Evolutionary conservation across 805 yeast species (phyloP).

Genomic region (Metschnikowia baotianmanensis): DNA sequence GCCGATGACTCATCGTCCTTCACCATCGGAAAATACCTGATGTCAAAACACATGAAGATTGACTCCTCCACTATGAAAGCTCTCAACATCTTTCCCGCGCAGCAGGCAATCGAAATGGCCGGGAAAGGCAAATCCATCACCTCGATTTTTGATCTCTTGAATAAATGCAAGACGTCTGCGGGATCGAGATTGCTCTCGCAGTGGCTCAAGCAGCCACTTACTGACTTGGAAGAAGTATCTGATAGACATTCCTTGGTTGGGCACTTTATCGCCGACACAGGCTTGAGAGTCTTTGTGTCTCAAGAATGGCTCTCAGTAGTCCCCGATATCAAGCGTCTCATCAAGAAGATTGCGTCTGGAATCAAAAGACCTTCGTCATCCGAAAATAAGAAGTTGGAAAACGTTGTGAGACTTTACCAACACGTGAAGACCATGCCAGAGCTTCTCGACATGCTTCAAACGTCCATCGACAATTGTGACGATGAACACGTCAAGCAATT

Average conservation of each 20-base stretch:
- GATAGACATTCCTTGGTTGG: constrained; percentile 77
- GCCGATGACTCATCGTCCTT: constrained; percentile 57
- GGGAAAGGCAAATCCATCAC: constrained; percentile 27
- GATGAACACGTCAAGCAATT: constrained; percentile 31
- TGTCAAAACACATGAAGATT: constrained; percentile 81
- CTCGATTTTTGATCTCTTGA: constrained; percentile 78
- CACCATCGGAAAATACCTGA: constrained; percentile 61
- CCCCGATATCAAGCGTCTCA: constrained; percentile 78
- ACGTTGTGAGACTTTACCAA: constrained; percentile 86
- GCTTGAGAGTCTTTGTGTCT: constrained; percentile 61
- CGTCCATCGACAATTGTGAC: constrained; percentile 37
- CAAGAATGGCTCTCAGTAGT: constrained; percentile 65
- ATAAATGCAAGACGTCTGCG: constrained; percentile 85
- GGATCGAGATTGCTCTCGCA: constrained; percentile 86
- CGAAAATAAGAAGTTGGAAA: constrained; percentile 69
- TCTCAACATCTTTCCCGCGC: constrained; percentile 72
- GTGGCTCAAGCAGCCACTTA: constrained; percentile 95
- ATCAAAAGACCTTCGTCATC: constrained; percentile 29
- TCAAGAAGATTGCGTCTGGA: constrained; percentile 56
- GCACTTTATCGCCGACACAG: constrained; percentile 65
- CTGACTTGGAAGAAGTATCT: constrained; percentile 56
- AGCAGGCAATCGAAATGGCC: constrained; percentile 13
- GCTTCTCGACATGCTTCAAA: constrained; percentile 50
- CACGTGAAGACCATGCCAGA: constrained; percentile 71
- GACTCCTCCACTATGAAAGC: constrained; percentile 91